Conservation (phyloP, 768 basidiomycete species). For the Suillus plorans region DNA sequence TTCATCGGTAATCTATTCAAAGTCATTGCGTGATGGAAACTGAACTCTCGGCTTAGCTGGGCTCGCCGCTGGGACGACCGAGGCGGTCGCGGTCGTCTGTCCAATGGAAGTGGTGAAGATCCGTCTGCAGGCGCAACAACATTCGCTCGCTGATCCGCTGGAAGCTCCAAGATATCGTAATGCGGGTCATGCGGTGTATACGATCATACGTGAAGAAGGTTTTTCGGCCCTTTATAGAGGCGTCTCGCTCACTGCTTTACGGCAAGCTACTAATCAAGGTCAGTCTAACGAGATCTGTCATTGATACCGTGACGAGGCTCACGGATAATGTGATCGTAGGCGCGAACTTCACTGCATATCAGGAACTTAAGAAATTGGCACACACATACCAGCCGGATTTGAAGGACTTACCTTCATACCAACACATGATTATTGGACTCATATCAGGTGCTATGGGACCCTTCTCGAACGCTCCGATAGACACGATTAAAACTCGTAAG, state of each 20-base stretch:
- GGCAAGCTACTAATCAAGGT: constrained; percentile 99
- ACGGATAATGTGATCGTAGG: constrained; percentile 40
- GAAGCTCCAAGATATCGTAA: constrained; percentile 94
- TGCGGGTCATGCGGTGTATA: constrained; percentile 94
- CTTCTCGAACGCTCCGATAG: constrained; percentile 95
- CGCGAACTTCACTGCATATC: constrained; percentile 98
- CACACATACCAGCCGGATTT: constrained; percentile 77
- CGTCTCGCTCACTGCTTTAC: constrained; percentile 86
- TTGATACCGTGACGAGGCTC: constrained; percentile 4
- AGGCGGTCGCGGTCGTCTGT: constrained; percentile 92
- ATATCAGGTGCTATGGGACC: constrained; percentile 98
- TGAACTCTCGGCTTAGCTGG: constrained; percentile 58
- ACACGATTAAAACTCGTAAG: constrained; percentile 93
- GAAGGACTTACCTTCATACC: constrained; percentile 84
- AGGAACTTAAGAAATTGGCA: constrained; percentile 88
- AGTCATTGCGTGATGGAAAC: background rate
- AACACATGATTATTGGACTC: constrained; percentile 93
- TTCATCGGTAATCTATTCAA: constrained; percentile 69
- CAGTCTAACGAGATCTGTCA: constrained; percentile 5
- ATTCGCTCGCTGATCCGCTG: constrained; percentile 93
- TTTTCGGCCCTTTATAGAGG: constrained; percentile 84
- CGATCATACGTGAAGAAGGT: constrained; percentile 93
- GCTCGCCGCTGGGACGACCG: constrained; percentile 91
- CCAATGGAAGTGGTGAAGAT: constrained; percentile 99
- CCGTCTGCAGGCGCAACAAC: constrained; percentile 94